Base-by-base conservation (phyloP, 2,329 filamentous ascomycete genomes). In the Akanthomyces dipterigenus region DNA sequence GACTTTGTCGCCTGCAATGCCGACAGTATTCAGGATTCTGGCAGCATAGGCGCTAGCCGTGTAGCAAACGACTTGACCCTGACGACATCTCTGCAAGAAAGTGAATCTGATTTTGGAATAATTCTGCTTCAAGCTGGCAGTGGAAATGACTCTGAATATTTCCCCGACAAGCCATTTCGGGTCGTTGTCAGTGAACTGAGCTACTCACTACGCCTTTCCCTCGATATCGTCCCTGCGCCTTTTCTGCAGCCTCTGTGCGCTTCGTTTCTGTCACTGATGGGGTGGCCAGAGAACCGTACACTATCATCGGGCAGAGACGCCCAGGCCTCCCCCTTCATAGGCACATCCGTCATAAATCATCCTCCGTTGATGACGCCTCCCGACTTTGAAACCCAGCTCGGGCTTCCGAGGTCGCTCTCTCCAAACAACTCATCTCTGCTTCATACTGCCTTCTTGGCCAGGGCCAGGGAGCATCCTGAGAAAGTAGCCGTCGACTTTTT, bases 401-500 rank as follows among this genome's bases (percentile, higher is more conserved):
- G 50, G 20, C 50, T 54, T 8, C 34, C 50, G 28, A 54, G 20
- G 7, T 38, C 34, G 50, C 34, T 42, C n/a, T 38, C 50, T 42
- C 14, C 40, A 54, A 24, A 16, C 26, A 42, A 54, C 18, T 20
- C 50, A 54, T 9, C n/a, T 54, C 24, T 54, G 31, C 36, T 54
- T 38, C 50, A 54, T 26, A 38, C 31, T 22, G 50, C 50, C 11
- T 54, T 54, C 22, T 28, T 24, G 36, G 50, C 50, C 18, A 54
- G 50, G n/a, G 36, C 34, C 5, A 38, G 22, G n/a, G 50, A 54
- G 22, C 24, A 54, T 24, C 50, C 50, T 42, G 50, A 54, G 26
- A 54, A 40, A 42, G n/a, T 54, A 24, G 50, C 50, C 50, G 50
- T 54, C 34, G 50, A 54, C 34, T 54, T 54, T 22, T 42, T 54